Evolutionary conservation across 805 yeast genomes (phyloP), one percentile per base, ranked within the genome.

Genomic region (Hanseniaspora clermontiae): DNA sequence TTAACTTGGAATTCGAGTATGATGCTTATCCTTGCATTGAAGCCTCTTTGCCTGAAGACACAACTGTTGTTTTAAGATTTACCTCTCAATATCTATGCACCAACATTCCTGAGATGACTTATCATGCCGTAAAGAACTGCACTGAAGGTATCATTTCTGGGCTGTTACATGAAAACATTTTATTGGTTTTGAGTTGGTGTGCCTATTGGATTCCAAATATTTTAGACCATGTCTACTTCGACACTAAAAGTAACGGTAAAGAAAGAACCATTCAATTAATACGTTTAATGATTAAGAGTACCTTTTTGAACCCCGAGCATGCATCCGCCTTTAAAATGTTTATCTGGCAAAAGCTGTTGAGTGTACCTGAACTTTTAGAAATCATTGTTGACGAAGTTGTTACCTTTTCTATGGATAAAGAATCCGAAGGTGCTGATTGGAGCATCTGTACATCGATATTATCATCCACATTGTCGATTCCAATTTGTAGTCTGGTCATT

Each of bases 181-280:
- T 68, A 3, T 64, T 62, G 19, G 61, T 63, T 4, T 56, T 68
- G 2, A 57, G 61, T 38, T 59, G 64, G 38, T 48, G 82, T 11
- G 72, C 84, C 0, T 90, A 93, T 1, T 88, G 95, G 95, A 73
- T 84, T 15, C 76, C 76, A 27, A 84, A 87, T 61, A 72, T 87
- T 27, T 79, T 80, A 64, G 72, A 74, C 14, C 67, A 79, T 60
- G 81, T 86, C 8, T 83, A 74, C 62, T 62, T 76, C 43, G 72
- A 72, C 17, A 80, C 77, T 61, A 80, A 78, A 31, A 77, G 75
- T 34, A 72, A 70, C 57, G 93, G 95, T 0, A 74, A 79, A 1
- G 83, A 79, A 52, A 72, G 77, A 55, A 76, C 83, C 6, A 76
- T 83, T 0, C 80, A 77, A 47, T 68, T 87, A 11, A 73, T 87